Percentiles rank a stretch among this genome's conserved stretches.
Conservation (phyloP, 148 eudicot genomes). For the Silene uniflora region DNA sequence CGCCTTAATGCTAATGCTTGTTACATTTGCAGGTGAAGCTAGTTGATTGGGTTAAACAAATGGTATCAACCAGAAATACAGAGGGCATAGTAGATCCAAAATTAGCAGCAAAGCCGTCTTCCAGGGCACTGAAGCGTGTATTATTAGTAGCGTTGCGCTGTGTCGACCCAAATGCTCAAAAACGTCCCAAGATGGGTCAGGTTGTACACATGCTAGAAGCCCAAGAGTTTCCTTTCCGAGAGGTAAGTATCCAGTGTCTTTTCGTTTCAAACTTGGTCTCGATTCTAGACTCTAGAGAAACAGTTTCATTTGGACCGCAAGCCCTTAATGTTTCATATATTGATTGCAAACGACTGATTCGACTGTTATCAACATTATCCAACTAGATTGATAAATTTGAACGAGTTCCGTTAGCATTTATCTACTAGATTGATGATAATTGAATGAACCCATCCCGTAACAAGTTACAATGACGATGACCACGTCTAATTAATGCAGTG, state of each 20-base stretch:
- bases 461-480: not conserved
- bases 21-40: conserved; percentile 57
- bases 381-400: too few species aligned
- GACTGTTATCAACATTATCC: too few species aligned
- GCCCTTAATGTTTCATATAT: too few species aligned
- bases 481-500: too few species aligned
- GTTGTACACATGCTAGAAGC: conserved; percentile 92
- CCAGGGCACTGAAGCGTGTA: conserved; percentile 76
- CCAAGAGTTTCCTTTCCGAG: conserved; percentile 71
- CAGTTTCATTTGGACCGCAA: too few species aligned
- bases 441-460: not conserved
- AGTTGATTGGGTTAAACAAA: conserved; percentile 83
- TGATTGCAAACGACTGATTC: too few species aligned
- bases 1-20: not conserved
- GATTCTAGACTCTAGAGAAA: too few species aligned
- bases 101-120: conserved; percentile 66
- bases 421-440: not conserved
- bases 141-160: conserved; percentile 82
- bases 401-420: too few species aligned
- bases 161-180: conserved; percentile 86
- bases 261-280: too few species aligned
- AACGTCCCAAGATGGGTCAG: conserved; percentile 85
- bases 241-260: conserved; percentile 41
- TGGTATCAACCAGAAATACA: conserved; percentile 67
- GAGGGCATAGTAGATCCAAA: conserved; percentile 84